Evolutionary conservation across 805 yeast genomes (phyloP).

Genomic region (Candida schatavii): DNA sequence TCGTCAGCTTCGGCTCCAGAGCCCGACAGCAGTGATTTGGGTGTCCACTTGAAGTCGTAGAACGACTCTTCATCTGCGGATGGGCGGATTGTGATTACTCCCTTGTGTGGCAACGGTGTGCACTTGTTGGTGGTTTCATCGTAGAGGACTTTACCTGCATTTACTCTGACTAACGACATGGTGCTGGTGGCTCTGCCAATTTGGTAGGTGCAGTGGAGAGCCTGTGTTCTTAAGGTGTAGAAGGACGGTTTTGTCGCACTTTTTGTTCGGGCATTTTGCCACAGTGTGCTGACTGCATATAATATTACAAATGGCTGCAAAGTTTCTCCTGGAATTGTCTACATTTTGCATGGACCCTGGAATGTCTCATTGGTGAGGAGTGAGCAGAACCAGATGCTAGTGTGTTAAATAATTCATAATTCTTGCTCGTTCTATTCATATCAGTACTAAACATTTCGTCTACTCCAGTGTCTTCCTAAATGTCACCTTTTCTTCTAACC

Average conservation of each 20-base stretch:
- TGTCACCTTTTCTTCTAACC: too few relatives aligned
- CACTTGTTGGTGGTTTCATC: constrained; percentile 61
- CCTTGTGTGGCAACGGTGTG: constrained; percentile 70
- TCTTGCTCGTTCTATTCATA: too few relatives aligned
- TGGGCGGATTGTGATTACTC: constrained; percentile 57
- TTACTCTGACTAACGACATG: constrained; percentile 42
- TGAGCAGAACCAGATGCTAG: too few relatives aligned
- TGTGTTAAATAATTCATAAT: too few relatives aligned
- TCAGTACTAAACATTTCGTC: too few relatives aligned
- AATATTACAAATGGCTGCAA: neutral
- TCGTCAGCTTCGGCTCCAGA: constrained; percentile 51
- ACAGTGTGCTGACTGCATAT: neutral
- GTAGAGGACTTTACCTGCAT: constrained; percentile 75
- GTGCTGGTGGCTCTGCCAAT: neutral
- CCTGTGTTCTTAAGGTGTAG: too few relatives aligned
- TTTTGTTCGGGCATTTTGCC: neutral
- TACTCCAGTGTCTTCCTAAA: too few relatives aligned
- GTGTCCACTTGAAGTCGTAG: constrained; percentile 69
- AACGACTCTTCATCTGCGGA: constrained; percentile 71
- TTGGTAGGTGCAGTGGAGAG: too few relatives aligned
- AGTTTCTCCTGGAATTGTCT: neutral
- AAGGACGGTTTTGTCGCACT: too few relatives aligned
- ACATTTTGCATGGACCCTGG: too few relatives aligned
- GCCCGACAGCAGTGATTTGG: constrained; percentile 50
- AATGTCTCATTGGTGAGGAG: too few relatives aligned